A percentile compares a stretch with the other conserved stretches of the same genome.
These are phyloP conservation scores for Sherardia arvensis DNA, from an alignment of 257 asterid genomes.

Conservation along the genomic window DNA sequence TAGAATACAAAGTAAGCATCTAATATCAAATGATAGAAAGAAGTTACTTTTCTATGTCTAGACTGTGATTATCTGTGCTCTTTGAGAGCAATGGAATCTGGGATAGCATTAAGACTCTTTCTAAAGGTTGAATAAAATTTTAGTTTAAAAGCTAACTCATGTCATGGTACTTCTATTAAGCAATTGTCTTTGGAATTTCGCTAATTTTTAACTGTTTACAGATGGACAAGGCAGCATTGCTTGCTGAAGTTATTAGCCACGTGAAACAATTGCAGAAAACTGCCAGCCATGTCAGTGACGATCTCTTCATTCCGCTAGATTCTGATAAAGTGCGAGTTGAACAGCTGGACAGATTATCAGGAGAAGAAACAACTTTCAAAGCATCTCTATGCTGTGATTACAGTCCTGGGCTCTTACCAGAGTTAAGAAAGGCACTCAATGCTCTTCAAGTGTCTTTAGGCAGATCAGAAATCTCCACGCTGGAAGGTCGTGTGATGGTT, in stretches of 20 bases:
- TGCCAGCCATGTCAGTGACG: slow-evolving; percentile 47
- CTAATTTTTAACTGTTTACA: slow-evolving; percentile 9
- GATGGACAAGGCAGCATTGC: slow-evolving; percentile 87
- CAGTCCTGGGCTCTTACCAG: slow-evolving; percentile 48
- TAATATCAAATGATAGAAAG: not conserved
- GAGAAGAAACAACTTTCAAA: slow-evolving; percentile 32
- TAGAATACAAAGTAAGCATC: not conserved
- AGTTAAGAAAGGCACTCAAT: slow-evolving; percentile 30
- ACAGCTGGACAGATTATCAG: slow-evolving; percentile 21
- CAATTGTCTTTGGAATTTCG: not conserved
- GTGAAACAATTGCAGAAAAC: slow-evolving; percentile 48
- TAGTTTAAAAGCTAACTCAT: not conserved
- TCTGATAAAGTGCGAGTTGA: slow-evolving; percentile 59
- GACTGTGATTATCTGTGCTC: not conserved
- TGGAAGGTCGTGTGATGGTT: slow-evolving; percentile 53
- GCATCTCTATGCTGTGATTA: slow-evolving; percentile 76
- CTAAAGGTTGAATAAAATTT: too few relatives aligned
- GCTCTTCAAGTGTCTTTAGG: slow-evolving; percentile 31
- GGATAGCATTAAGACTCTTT: not conserved
- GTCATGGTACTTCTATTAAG: not conserved
- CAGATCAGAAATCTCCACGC: slow-evolving; percentile 57
- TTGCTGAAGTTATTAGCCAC: slow-evolving; percentile 61
- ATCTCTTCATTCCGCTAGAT: slow-evolving; percentile 59
- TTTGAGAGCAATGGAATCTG: not conserved
- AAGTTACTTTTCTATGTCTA: not conserved